Evolutionary conservation across 1,284 basidiomycete genomes (phyloP), one percentile per base, ranked within the genome.

Genomic region (Amylostereum areolatum): DNA sequence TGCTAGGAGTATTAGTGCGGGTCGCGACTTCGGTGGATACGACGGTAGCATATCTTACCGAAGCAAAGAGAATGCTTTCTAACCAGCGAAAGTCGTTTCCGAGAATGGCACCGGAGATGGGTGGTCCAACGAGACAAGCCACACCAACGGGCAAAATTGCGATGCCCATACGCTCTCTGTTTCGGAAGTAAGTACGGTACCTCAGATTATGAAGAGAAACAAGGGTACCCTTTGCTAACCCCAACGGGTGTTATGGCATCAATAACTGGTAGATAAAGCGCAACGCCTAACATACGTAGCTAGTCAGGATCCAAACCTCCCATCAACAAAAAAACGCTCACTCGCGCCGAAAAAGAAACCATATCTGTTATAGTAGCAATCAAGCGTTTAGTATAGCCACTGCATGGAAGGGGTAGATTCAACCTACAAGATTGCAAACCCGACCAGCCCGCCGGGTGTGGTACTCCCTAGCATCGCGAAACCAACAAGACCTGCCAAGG

Each of bases 341-440:
- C 59, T 55, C 4, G 57, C 55, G 28, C 56, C 60, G 27, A 59
- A 60, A 50, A 63, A 60, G 50, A 61, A 58, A 3, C 60, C 60
- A 46, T 62, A 58, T n/a, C 48, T 49, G 32, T 2, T 40, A 28
- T 6, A 36, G 10, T 5, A 27, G 18, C 18, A 18, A 18, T 18
- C 4, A 27, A 8, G 7, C 9, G 12, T 11, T 41, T n/a, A 49
- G 29, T 27, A 9, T 10, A 29, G 4, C 18, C 27, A 24, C 7
- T 28, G 32, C 10, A 30, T 32, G 42, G 24, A 8, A 8, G 5
- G 29, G n/a, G 12, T 6, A n/a, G 39, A 39, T 12, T 5, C 34
- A 29, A 50, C 61, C 48, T 12, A 63, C 49, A 37, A 37, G 27
- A 52, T 37, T 10, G 55, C 57, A 45, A 62, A 62, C 3, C 59